Percentiles rank a stretch among this genome's conserved stretches.
Evolutionary conservation across 129 eudicot species (phyloP).

Genomic region (Chrysanthemum seticuspe): DNA sequence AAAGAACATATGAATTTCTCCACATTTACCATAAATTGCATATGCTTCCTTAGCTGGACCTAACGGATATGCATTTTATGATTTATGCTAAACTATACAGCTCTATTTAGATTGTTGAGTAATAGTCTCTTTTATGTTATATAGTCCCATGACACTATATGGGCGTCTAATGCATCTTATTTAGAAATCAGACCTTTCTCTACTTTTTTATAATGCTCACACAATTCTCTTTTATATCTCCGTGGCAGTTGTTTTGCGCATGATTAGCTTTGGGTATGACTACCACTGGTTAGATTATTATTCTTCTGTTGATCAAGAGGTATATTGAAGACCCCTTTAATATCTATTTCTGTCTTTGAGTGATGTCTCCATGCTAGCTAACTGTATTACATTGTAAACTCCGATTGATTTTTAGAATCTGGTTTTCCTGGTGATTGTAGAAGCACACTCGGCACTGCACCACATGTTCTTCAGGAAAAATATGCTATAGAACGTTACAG

Average conservation of each 20-base stretch:
- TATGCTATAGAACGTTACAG: conserved; percentile 85
- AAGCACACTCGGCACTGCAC: conserved; percentile 74
- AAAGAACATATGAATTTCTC: too few relatives aligned
- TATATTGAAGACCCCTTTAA: conserved; percentile 12
- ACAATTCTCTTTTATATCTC: conserved; percentile 10
- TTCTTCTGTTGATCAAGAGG: conserved; percentile 66
- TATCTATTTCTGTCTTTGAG: too few relatives aligned
- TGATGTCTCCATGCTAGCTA: too few relatives aligned
- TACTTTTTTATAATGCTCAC: background rate
- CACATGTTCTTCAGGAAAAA: conserved; percentile 76
- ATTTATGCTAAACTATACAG: background rate
- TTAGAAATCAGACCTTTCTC: background rate
- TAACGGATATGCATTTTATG: too few relatives aligned
- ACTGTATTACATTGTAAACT: too few relatives aligned
- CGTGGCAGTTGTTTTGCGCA: conserved; percentile 81
- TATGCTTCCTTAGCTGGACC: too few relatives aligned
- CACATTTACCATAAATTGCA: too few relatives aligned
- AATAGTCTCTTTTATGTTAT: background rate
- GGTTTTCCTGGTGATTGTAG: conserved; percentile 43
- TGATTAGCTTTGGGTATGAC: conserved; percentile 94
- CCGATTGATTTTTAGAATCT: background rate
- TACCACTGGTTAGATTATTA: conserved; percentile 72
- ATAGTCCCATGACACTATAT: background rate
- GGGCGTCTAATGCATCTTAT: conserved; percentile 1
- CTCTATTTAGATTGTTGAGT: background rate